Conservation (phyloP, 768 basidiomycete species). For the Mycena floridula region DNA sequence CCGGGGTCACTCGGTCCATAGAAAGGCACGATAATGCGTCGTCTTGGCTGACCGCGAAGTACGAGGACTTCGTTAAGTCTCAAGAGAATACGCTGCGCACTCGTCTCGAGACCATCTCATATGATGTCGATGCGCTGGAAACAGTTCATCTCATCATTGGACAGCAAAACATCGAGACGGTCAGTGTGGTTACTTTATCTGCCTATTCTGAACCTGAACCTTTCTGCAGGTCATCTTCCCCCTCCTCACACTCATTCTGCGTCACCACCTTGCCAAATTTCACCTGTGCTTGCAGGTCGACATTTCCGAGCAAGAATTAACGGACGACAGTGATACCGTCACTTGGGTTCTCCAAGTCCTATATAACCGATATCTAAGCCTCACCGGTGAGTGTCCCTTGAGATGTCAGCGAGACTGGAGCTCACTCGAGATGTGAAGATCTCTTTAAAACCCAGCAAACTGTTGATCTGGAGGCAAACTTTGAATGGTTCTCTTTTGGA, state of each 20-base stretch:
- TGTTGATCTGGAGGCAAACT: constrained; percentile 4
- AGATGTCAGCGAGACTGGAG: background rate
- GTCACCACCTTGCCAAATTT: constrained; percentile 7
- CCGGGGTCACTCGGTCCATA: background rate
- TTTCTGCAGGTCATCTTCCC: constrained; percentile 1
- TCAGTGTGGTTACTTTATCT: background rate
- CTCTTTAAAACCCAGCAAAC: constrained; percentile 6
- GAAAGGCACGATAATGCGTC: constrained; percentile 1
- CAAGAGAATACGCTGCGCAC: constrained; percentile 1
- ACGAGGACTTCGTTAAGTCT: constrained; percentile 3
- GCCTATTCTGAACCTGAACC: background rate
- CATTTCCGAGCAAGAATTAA: constrained; percentile 2
- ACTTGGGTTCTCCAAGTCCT: constrained; percentile 3
- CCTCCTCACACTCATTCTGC: constrained; percentile 2
- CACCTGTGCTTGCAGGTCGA: constrained; percentile 4
- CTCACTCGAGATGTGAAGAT: constrained; percentile 2
- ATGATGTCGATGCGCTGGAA: constrained; percentile 5
- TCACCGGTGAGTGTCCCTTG: constrained; percentile 1
- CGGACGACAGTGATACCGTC: background rate
- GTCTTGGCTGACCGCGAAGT: constrained; percentile 3
- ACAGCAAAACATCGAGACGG: background rate
- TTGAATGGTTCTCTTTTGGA: constrained; percentile 10
- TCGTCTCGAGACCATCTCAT: constrained; percentile 2
- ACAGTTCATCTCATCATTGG: background rate
- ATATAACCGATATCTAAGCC: constrained; percentile 2